Evolutionary conservation across 768 basidiomycete genomes (phyloP), one percentile per base, ranked within the genome.

Genomic region (Ramaria sp.): DNA sequence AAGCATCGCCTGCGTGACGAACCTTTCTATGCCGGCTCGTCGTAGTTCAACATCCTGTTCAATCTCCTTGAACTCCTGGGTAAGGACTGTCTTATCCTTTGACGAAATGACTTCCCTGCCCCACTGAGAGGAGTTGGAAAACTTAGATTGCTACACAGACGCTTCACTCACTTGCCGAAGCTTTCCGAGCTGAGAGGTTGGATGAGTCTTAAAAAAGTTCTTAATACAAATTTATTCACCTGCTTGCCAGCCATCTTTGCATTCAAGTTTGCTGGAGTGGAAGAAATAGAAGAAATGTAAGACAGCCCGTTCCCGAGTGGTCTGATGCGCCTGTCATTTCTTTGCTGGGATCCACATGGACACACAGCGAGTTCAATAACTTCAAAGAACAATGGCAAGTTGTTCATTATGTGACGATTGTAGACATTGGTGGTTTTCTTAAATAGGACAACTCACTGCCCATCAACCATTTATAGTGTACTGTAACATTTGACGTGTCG

Each of bases 91-190:
- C 76, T 88, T 94, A 67, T 91, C 88, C 61, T 84, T 80, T 24
- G 85, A 78, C 41, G 88, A 83, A 53, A 96, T 90, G 63, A 88
- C 86, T 71, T 94, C 91, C 42, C 88, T 89, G 5, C 88, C 89
- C 87, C 90, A 89, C 88, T 93, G 59, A 67, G 69, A 66, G 70
- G 41, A 63, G 59, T 66, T 65, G 51, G 53, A 34, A 53, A 30
- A 48, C 19, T 30, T 30, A 24, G 20, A 34, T 27, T 27, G 47
- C 45, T 33, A 37, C 45, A 11, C 38, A 54, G 37, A 51, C 54
- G 48, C 19, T 46, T 33, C 2, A 65, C 76, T 57, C 59, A 87
- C 88, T 79, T 89, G 88, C 60, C 80, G 83, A 43, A 89, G 69
- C 69, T 87, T 86, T 63, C 86, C 87, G 61, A 90, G 77, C 88